These are phyloP conservation scores for Umbelopsis ramanniana DNA, from an alignment of 192 early-diverging fungal genomes.

Conservation along the genomic window DNA sequence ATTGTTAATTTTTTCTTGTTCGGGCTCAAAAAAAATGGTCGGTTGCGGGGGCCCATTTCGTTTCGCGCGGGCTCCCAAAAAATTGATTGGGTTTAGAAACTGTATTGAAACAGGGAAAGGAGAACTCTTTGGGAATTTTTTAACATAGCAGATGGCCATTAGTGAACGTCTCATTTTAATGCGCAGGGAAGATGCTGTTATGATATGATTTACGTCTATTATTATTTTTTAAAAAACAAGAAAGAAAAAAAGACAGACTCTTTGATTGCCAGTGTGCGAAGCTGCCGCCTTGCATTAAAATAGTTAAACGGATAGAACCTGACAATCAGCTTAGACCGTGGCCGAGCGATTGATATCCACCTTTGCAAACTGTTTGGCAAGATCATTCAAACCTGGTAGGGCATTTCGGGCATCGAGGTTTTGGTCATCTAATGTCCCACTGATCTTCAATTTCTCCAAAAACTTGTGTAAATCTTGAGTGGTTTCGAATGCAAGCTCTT, in stretches of 20 bases:
- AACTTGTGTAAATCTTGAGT: conserved; percentile 55
- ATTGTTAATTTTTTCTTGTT: conserved; percentile 4
- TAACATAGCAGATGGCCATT: too few relatives aligned
- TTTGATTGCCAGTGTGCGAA: too few relatives aligned
- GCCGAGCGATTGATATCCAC: conserved; percentile 66
- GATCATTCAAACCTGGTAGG: conserved; percentile 50
- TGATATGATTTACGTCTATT: too few relatives aligned
- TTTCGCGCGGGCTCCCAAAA: neutral
- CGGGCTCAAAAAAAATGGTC: conserved; percentile 17
- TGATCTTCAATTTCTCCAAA: conserved; percentile 42
- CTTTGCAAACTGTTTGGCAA: conserved; percentile 61
- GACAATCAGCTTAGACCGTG: neutral
- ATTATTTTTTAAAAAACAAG: too few relatives aligned
- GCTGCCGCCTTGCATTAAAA: neutral
- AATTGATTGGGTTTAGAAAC: neutral
- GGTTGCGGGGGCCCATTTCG: neutral
- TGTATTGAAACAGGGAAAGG: neutral
- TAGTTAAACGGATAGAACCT: neutral
- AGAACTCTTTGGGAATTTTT: too few relatives aligned
- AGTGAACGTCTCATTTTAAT: too few relatives aligned
- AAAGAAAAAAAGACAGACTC: too few relatives aligned
- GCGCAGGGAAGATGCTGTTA: too few relatives aligned
- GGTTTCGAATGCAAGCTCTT: conserved; percentile 69
- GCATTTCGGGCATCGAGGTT: conserved; percentile 65
- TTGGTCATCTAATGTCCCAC: conserved; percentile 31